These are phyloP conservation scores for Cunninghamia lanceolata DNA, from an alignment of 75 land plant species.

Conservation along the genomic window DNA sequence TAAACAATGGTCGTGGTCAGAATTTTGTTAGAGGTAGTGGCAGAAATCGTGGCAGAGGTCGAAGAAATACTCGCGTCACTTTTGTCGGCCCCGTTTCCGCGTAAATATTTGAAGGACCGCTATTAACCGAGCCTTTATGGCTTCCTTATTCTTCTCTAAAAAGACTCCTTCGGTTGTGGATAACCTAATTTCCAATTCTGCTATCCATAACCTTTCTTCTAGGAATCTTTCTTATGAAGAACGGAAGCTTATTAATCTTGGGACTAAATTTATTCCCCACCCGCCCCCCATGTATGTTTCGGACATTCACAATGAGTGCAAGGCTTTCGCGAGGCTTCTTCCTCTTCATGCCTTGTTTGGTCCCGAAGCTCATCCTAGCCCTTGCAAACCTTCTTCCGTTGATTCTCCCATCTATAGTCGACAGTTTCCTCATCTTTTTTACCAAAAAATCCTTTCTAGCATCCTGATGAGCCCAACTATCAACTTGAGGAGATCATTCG, in stretches of 20 bases:
- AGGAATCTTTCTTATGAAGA: not conserved
- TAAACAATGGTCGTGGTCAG: no score
- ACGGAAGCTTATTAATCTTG: not conserved
- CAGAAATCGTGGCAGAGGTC: no score
- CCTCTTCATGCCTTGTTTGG: not conserved
- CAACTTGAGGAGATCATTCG: not conserved
- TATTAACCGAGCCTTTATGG: not conserved
- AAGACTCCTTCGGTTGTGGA: not conserved
- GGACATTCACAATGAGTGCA: not conserved
- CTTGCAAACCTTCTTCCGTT: no score
- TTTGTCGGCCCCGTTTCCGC: not conserved
- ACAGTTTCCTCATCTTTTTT: not conserved
- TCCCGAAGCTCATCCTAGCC: not conserved
- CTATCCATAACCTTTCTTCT: not conserved
- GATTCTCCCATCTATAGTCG: no score
- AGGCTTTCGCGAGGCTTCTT: not conserved
- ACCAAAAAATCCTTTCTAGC: not conserved
- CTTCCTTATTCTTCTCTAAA: not conserved
- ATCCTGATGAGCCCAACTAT: not conserved
- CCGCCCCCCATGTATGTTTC: not conserved
- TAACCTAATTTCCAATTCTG: not conserved
- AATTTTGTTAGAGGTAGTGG: no score
- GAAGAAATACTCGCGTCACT: no score
- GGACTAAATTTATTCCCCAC: not conserved
- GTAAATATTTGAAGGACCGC: not conserved